Conservation (phyloP, 352 stramenopile species). For the Phytophthora hibernalis region DNA sequence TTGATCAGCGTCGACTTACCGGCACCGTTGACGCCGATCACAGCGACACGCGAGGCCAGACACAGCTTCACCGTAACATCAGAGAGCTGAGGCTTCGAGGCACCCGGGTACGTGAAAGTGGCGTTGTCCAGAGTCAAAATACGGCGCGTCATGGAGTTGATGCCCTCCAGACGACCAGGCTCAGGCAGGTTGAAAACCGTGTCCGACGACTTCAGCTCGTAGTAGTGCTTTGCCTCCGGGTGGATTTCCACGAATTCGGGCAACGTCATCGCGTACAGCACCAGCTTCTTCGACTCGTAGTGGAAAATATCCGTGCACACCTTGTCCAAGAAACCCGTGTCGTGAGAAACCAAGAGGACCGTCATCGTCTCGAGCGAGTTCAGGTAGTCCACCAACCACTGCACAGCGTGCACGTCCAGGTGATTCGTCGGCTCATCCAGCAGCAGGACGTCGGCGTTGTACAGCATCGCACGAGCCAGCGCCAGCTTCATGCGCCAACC, state of each 20-base stretch:
- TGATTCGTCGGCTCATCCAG: slow-evolving; percentile 96
- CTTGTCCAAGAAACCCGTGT: slow-evolving; percentile 97
- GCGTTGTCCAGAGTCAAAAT: slow-evolving; percentile 93
- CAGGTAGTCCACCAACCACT: slow-evolving; percentile 97
- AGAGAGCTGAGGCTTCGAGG: slow-evolving; percentile 88
- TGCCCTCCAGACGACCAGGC: slow-evolving; percentile 90
- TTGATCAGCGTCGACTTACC: slow-evolving; percentile 99
- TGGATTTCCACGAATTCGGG: slow-evolving; percentile 91
- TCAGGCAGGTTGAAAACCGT: slow-evolving; percentile 91
- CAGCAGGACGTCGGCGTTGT: slow-evolving; percentile 96
- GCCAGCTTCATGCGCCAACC: slow-evolving; percentile 98
- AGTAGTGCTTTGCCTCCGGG: slow-evolving; percentile 94
- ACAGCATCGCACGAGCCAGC: slow-evolving; percentile 93
- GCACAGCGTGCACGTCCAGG: slow-evolving; percentile 97
- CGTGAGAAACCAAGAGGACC: slow-evolving; percentile 97
- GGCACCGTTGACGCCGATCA: slow-evolving; percentile 96
- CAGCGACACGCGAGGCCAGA: slow-evolving; percentile 95
- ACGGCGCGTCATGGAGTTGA: slow-evolving; percentile 91
- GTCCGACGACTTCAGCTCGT: slow-evolving; percentile 86
- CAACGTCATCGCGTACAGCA: slow-evolving; percentile 92
- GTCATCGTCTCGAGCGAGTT: slow-evolving; percentile 96
- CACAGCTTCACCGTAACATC: slow-evolving; percentile 96
- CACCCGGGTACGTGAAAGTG: slow-evolving; percentile 89
- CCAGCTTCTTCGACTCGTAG: slow-evolving; percentile 97
- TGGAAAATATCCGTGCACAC: slow-evolving; percentile 97